Conservation (phyloP, 768 basidiomycete species). For the Cyclocybe aegerita region DNA sequence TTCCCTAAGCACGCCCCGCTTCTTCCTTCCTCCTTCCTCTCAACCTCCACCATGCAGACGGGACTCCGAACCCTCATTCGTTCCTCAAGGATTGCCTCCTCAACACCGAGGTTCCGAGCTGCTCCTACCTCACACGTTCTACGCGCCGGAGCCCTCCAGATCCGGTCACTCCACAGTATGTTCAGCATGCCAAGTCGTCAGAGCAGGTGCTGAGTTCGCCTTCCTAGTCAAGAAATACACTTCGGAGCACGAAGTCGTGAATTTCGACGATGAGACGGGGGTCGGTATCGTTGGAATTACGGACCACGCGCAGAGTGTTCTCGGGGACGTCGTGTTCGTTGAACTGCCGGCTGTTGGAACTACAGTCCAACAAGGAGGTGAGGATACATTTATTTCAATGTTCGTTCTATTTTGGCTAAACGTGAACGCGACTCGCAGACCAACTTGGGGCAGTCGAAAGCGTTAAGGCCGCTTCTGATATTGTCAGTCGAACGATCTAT, state of each 20-base stretch:
- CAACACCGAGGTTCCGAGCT: conserved; percentile 13
- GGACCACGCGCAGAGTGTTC: conserved; percentile 84
- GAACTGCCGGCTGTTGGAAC: conserved; percentile 76
- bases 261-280: conserved; percentile 73
- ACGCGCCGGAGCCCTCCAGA: conserved; percentile 26
- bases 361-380: conserved; percentile 72
- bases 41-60: conserved; percentile 34
- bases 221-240: conserved; percentile 76
- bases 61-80: conserved; percentile 30
- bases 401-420: neutral
- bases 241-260: conserved; percentile 83
- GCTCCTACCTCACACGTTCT: conserved; percentile 18
- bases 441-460: conserved; percentile 92
- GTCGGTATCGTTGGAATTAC: conserved; percentile 86
- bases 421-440: conserved; percentile 40
- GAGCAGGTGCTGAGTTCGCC: neutral
- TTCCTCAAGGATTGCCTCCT: conserved; percentile 26
- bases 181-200: conserved; percentile 12
- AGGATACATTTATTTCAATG: conserved; percentile 24
- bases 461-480: conserved; percentile 95
- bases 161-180: conserved; percentile 64
- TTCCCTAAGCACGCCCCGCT: conserved; percentile 2
- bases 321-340: conserved; percentile 98
- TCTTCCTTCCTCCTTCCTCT: conserved; percentile 4
- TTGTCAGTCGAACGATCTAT: conserved; percentile 43